Evolutionary conservation across 2,329 filamentous ascomycete species (phyloP), one percentile per base, ranked within the genome.

Genomic region (Penicillium paneum): DNA sequence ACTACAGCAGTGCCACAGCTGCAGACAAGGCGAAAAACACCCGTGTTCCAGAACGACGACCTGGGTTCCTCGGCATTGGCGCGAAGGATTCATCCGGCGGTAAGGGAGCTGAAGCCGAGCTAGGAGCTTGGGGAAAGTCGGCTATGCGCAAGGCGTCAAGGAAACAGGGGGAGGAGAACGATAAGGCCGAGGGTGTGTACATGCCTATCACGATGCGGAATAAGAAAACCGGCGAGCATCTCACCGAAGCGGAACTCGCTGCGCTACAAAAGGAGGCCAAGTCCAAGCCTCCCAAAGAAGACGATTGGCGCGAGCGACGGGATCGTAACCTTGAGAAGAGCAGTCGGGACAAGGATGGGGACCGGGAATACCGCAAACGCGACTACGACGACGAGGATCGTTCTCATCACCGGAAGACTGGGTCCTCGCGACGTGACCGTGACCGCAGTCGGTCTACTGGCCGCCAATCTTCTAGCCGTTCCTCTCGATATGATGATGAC

Each of bases 1-100:
- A 80, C 24, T 77, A 81, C 51, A 73, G 73, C 26, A 72, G 73
- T 17, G 61, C 72, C 61, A 63, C 72, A 55, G 61, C 68, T 34
- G 59, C 65, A 57, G 75, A 78, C 43, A 81, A 79, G 2, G 72
- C 78, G 3, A 79, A 76, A 6, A 88, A 88, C 61, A 79, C 85
- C 34, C 86, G 84, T 58, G 77, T 85, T 17, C 79, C 86, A 13
- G 87, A 88, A 67, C 81, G 86, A 48, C 83, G 92, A 46, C 87
- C 91, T 15, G 91, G 91, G 55, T 81, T 95, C 52, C 79, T 97
- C 10, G 94, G 94, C 0, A 87, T 97, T 8, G 94, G 93, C 3
- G 92, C 92, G 11, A 96, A 93, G 68, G 86, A 91, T 66, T 81
- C 91, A 21, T 78, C 80, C 5, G 80, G 80, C 1, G 77, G 80